Percentiles rank a stretch among this genome's conserved stretches.
Evolutionary conservation across 129 eudicot species (phyloP).

Genomic region (Flaveria sonorensis): DNA sequence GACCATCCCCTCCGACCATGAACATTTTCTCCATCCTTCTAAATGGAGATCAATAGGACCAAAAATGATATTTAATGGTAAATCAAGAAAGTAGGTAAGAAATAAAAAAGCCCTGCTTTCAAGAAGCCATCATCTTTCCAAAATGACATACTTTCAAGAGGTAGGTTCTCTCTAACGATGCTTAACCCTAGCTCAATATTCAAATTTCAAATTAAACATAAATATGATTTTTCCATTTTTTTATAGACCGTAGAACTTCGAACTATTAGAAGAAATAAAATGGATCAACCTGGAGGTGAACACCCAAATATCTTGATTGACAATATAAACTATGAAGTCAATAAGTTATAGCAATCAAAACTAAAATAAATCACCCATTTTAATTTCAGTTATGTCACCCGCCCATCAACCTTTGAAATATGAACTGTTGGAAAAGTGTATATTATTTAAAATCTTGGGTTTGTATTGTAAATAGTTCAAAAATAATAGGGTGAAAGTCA

Average conservation of each 20-base stretch:
- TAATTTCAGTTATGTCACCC: not conserved
- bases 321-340: not conserved
- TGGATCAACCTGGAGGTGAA: not conserved
- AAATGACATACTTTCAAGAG: not conserved
- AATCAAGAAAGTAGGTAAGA: not conserved
- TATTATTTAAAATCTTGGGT: not conserved
- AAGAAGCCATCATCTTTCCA: slow-evolving; percentile 1
- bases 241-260: not conserved
- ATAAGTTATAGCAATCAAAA: slow-evolving; percentile 1
- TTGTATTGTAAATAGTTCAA: not conserved
- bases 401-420: not conserved
- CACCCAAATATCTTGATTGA: slow-evolving; percentile 1
- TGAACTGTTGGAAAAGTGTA: not conserved
- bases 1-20: slow-evolving; percentile 7
- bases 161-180: not conserved
- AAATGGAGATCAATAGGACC: not conserved
- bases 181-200: not conserved
- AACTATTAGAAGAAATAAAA: not conserved
- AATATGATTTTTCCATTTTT: not conserved
- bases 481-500: not conserved
- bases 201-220: not conserved
- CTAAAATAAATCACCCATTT: not conserved
- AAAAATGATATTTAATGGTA: slow-evolving; percentile 4
- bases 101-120: not conserved
- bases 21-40: slow-evolving; percentile 1